Evolutionary conservation across 352 stramenopile species (phyloP), one percentile per base, ranked within the genome.

Genomic region (Phytophthora pinifolia): DNA sequence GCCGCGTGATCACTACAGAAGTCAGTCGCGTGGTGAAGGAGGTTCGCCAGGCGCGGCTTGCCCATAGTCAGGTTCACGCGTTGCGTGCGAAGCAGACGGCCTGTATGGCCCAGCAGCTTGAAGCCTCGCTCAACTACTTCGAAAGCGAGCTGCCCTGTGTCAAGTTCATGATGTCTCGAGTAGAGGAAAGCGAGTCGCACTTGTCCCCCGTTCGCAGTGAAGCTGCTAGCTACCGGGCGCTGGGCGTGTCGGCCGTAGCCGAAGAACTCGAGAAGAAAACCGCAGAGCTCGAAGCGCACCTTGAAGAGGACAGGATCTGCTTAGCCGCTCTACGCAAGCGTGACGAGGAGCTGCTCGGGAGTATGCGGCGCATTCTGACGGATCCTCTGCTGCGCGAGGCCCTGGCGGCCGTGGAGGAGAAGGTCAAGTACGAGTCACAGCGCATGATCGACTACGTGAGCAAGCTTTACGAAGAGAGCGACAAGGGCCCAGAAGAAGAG

Each of bases 91-190:
- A 87, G 48, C 72, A 77, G 27, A 62, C 70, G 1, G 46, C 52
- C 15, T 85, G 72, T 38, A 34, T 83, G 38, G 55, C 68, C 0
- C 79, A 92, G 59, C 75, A 92, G 31, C 43, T 92, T 10, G 76
- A 94, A 56, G 78, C 74, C 25, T 68, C 80, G 12, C 47, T 88
- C 9, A 76, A 79, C 20, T 94, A 91, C 43, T 88, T 90, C 47
- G 74, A 74, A 38, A 88, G 81, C 46, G 75, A 94, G 36, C 46
- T 89, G 43, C 81, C 79, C 17, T 94, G 83, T 37, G 63, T 91
- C 9, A 85, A 90, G 58, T 92, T 92, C 46, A 92, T 91, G 76
- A 76, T 79, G 62, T 74, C 70, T 8, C 75, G 83, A 6, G 74
- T 86, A 1, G 55, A 74, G 27, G 71, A 89, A 31, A 70, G 74